phyloP scores from a whole-genome alignment of 257 asterid genomes.

The Echium plantagineum region DNA sequence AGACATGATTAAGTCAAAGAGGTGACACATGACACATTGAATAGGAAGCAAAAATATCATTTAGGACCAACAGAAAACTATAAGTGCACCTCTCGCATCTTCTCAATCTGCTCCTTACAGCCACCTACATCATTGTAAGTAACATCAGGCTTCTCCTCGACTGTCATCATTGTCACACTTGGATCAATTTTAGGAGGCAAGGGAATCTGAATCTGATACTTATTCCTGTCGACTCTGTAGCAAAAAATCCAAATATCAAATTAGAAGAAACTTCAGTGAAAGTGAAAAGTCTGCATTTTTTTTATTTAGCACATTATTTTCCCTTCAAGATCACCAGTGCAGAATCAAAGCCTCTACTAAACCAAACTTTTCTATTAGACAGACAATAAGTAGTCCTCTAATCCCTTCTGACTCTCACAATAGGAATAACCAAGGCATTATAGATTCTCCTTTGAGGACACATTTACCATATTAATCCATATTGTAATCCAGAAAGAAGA shows the following conservation, averaged over 20 bases:
- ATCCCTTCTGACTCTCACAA: too few relatives aligned
- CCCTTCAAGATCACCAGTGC: not conserved
- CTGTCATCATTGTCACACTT: slow-evolving; percentile 99
- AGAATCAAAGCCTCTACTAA: not conserved
- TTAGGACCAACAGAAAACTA: not conserved
- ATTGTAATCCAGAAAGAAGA: not conserved
- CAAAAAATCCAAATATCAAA: not conserved
- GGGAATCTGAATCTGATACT: slow-evolving; percentile 95
- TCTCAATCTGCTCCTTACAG: slow-evolving; percentile 96
- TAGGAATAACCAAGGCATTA: too few relatives aligned
- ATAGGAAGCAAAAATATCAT: not conserved
- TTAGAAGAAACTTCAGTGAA: not conserved
- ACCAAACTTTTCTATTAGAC: too few relatives aligned
- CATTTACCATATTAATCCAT: not conserved
- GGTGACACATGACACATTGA: not conserved
- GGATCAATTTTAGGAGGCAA: slow-evolving; percentile 98
- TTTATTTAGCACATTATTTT: not conserved
- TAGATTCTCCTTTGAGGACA: slow-evolving; percentile 15
- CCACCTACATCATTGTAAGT: slow-evolving; percentile 98
- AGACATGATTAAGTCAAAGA: not conserved
- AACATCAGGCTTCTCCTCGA: slow-evolving; percentile 97
- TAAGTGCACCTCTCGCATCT: slow-evolving; percentile 86
- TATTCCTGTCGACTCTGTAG: slow-evolving; percentile 82
- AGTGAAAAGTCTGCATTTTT: not conserved
- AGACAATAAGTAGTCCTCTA: not conserved